phyloP scores from a whole-genome alignment of 768 basidiomycete species.

The Scleroderma bovista region DNA sequence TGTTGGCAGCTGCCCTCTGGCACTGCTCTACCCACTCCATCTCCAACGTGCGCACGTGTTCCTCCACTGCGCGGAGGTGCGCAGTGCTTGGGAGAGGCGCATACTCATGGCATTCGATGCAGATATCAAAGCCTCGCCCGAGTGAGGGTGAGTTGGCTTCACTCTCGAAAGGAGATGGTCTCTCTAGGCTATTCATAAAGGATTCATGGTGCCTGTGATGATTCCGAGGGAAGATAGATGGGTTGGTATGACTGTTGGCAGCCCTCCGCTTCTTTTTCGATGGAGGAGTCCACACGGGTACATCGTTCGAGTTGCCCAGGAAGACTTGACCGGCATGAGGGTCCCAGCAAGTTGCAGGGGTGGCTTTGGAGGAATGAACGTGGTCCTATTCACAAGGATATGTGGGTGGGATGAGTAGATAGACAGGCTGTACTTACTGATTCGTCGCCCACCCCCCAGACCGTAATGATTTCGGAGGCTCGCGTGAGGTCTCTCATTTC shows the following conservation, averaged over 20 bases:
- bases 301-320: conserved; percentile 80
- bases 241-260: neutral
- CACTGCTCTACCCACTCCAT: conserved; percentile 53
- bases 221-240: neutral
- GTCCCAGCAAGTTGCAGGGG: conserved; percentile 44
- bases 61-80: conserved; percentile 70
- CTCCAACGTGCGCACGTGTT: conserved; percentile 65
- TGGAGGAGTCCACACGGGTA: conserved; percentile 43
- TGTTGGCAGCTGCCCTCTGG: conserved; percentile 17
- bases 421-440: conserved; percentile 8
- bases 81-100: conserved; percentile 67
- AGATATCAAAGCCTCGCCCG: conserved; percentile 77
- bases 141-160: conserved; percentile 37
- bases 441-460: conserved; percentile 22
- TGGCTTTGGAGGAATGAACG: conserved; percentile 19
- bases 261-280: conserved; percentile 5
- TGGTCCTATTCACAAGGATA: conserved; percentile 18
- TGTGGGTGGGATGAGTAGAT: neutral
- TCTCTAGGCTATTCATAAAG: conserved; percentile 9
- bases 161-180: conserved; percentile 31
- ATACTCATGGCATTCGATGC: conserved; percentile 82
- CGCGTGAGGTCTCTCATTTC: conserved; percentile 87
- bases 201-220: neutral
- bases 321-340: conserved; percentile 63
- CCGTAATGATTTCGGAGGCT: conserved; percentile 69